Evolutionary conservation across 179 eudicot species (phyloP), one percentile per base, ranked within the genome.

Genomic region (Silene noctiflora): DNA sequence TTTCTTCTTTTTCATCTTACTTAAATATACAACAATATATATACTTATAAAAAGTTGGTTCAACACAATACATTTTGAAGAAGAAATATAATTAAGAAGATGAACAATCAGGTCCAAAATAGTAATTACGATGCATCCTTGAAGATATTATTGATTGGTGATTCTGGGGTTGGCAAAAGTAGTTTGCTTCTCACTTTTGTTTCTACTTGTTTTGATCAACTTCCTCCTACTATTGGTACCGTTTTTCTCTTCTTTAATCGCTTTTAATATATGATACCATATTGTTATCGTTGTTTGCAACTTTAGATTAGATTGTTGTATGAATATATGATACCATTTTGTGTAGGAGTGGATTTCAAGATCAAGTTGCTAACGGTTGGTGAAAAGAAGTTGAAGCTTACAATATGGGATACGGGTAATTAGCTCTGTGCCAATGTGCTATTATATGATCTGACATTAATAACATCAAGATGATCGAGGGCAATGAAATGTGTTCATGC

Each of bases 351-450:
- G 62, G 98, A 94, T 84, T 94, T 94, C 75, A 94, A 94, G 84
- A 88, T 94, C 88, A 94, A 94, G 85, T 76, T 72, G 77, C 81
- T 92, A 60, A 88, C 87, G 0, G 97, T 90, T 85, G 91, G 93
- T 55, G 97, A 89, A 62, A 92, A 89, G 80, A 88, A 73, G 79
- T 69, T 92, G 85, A 94, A 94, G 86, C 94, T 94, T 69, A 92
- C 98, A 8, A 92, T 94, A 81, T 94, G 98, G 98, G 98, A 94
- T 76, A 94, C 98, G 4, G 97, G 98, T 90, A 75, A 82, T 31
- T 14, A 71, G 64, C 76, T 72, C 44, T n/a, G n/a, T n/a, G n/a
- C n/a, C n/a, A n/a, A n/a, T n/a, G n/a, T 39, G 46, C 11, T 7
- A 9, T 39, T 39, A 7, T 7, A 39, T 39, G 46, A 39, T 9